Evolutionary conservation across 805 yeast species (phyloP).

Genomic region (Priceomyces carsonii): DNA sequence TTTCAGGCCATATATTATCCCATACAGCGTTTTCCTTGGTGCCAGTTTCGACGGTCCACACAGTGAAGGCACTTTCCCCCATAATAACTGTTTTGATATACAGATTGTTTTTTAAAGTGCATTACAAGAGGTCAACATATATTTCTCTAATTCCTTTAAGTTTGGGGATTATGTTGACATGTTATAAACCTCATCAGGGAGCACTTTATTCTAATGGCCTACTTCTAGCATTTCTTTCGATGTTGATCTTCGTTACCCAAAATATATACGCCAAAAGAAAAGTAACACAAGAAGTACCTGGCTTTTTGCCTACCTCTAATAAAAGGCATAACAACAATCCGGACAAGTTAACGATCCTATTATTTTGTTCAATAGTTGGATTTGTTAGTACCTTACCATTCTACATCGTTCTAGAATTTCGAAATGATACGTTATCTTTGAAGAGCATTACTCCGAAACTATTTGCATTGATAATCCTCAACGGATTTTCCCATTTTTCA

Average conservation of each 20-base stretch:
- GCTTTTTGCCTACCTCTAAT: slow-evolving; percentile 19
- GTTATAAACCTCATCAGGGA: slow-evolving; percentile 44
- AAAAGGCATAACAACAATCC: slow-evolving; percentile 39
- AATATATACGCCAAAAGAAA: slow-evolving; percentile 79
- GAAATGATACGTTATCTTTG: slow-evolving; percentile 29
- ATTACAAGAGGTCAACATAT: slow-evolving; percentile 68
- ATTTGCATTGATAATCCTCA: slow-evolving; percentile 47
- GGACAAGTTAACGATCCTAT: slow-evolving; percentile 70
- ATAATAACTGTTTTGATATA: slow-evolving; percentile 83
- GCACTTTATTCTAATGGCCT: slow-evolving; percentile 40
- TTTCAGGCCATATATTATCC: slow-evolving; percentile 85
- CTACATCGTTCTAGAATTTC: slow-evolving; percentile 58
- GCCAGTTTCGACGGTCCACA: slow-evolving; percentile 94
- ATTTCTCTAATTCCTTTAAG: slow-evolving; percentile 77
- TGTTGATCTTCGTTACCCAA: slow-evolving; percentile 73
- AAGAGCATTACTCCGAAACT: slow-evolving; percentile 32
- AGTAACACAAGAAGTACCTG: slow-evolving; percentile 45
- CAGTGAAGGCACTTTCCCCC: slow-evolving; percentile 91
- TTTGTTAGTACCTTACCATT: slow-evolving; percentile 65
- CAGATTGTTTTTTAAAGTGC: slow-evolving; percentile 55
- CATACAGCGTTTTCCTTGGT: slow-evolving; percentile 90
- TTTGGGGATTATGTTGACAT: slow-evolving; percentile 80
- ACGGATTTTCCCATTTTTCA: slow-evolving; percentile 68
- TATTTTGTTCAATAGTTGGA: slow-evolving; percentile 72
- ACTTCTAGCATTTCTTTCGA: slow-evolving; percentile 52